phyloP scores from a whole-genome alignment of 2,329 filamentous ascomycete species.

The Bipolaris sorokiniana region DNA sequence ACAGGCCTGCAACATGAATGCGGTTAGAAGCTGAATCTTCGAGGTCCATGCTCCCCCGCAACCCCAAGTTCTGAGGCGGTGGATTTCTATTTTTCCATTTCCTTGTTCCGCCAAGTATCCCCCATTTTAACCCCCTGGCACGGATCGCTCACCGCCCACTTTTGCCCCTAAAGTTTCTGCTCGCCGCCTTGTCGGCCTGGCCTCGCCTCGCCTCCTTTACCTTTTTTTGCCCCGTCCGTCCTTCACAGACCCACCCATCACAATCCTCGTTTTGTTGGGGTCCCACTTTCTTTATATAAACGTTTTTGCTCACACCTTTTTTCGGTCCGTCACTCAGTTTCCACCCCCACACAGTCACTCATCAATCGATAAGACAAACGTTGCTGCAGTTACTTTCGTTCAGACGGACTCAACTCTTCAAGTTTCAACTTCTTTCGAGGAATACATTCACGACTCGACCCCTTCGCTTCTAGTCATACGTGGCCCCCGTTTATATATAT shows the following conservation, averaged over 20 bases:
- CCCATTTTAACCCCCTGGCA: constrained; percentile 12
- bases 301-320: constrained; percentile 4
- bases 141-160: constrained; percentile 25
- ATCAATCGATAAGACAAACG: not conserved
- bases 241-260: constrained; percentile 9
- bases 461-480: not conserved
- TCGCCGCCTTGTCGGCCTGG: constrained; percentile 9
- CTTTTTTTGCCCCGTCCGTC: constrained; percentile 2
- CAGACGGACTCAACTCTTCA: not conserved
- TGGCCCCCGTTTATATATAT: not conserved
- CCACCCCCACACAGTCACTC: not conserved
- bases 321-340: not conserved
- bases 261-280: not conserved
- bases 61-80: not conserved
- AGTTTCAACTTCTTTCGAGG: not conserved
- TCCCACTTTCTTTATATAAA: constrained; percentile 26
- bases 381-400: constrained; percentile 6
- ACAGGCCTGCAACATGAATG: too few relatives aligned
- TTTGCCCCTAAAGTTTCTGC: constrained; percentile 17
- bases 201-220: constrained; percentile 19
- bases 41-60: constrained; percentile 6
- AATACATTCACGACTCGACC: not conserved
- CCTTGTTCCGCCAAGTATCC: constrained; percentile 3
- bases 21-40: too few relatives aligned
- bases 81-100: not conserved